A percentile compares a stretch with the other conserved stretches of the same genome.
Evolutionary conservation across 345 rosid genomes (phyloP).

Genomic region (Gossypium bickii): DNA sequence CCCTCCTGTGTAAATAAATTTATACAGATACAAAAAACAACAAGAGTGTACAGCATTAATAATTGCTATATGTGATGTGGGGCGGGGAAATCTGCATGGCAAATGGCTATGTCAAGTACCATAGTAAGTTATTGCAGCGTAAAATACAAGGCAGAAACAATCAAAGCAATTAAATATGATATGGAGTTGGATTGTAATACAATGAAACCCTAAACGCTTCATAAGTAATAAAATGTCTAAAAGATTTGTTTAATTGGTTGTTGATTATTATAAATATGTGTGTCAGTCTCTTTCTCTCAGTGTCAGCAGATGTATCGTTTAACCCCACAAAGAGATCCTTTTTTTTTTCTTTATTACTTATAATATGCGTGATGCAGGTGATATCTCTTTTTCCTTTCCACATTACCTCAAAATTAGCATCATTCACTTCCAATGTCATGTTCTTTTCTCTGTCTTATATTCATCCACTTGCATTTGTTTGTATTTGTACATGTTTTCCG

Average conservation of each 20-base stretch:
- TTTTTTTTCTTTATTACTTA: neutral
- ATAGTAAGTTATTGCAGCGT: neutral
- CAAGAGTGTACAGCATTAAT: neutral
- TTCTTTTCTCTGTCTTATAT: neutral
- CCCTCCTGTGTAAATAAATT: conserved; percentile 8
- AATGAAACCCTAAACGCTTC: neutral
- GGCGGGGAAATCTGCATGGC: conserved; percentile 3
- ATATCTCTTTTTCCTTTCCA: neutral
- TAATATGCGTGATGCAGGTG: neutral
- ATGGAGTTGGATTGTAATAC: too few relatives aligned
- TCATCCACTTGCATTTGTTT: neutral
- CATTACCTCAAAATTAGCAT: conserved; percentile 8
- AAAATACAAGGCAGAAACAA: neutral
- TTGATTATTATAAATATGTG: neutral
- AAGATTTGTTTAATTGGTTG: neutral
- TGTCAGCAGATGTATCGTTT: neutral
- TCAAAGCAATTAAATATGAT: too few relatives aligned
- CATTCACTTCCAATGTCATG: neutral
- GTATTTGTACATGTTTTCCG: neutral
- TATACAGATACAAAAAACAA: neutral
- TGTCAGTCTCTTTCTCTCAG: neutral
- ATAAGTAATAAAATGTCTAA: neutral
- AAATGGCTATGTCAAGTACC: conserved; percentile 7
- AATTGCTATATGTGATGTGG: neutral
- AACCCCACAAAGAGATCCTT: neutral